A percentile compares a stretch with the other conserved stretches of the same genome.
Conservation (phyloP, 148 eudicot species). For the Pharnaceum exiguum region DNA sequence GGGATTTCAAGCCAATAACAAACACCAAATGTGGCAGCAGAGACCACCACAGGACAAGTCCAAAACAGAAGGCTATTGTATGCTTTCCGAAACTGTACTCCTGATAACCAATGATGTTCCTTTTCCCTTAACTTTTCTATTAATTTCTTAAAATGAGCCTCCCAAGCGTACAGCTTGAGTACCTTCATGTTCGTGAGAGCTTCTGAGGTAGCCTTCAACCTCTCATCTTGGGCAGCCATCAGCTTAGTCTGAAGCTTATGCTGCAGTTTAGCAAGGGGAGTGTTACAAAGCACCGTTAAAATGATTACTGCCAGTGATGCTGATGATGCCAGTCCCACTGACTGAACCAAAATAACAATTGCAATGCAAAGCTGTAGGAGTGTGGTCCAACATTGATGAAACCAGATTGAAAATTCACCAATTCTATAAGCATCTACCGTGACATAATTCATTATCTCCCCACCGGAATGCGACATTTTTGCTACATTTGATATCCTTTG, state of each 20-base stretch:
- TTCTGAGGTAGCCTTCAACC: conserved; percentile 39
- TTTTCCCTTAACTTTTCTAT: conserved; percentile 32
- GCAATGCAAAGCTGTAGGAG: conserved; percentile 44
- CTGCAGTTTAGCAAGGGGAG: conserved; percentile 49
- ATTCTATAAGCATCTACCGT: conserved; percentile 52
- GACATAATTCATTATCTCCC: conserved; percentile 50
- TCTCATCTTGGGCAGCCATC: conserved; percentile 45
- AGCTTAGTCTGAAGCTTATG: conserved; percentile 39
- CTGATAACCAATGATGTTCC: conserved; percentile 31
- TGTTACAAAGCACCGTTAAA: conserved; percentile 32
- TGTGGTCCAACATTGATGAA: conserved; percentile 57
- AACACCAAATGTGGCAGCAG: conserved; percentile 43
- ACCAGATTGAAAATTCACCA: conserved; percentile 56
- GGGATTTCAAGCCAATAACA: conserved; percentile 38
- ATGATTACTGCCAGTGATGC: conserved; percentile 32
- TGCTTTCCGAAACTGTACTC: conserved; percentile 28
- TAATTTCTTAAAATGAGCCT: conserved; percentile 34
- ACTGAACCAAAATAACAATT: conserved; percentile 25
- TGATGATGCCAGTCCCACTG: conserved; percentile 34
- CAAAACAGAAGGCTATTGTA: conserved; percentile 36
- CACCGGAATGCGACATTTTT: conserved; percentile 34
- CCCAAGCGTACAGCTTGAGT: conserved; percentile 63
- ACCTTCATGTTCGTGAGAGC: conserved; percentile 51
- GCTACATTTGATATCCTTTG: conserved; percentile 40
- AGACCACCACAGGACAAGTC: conserved; percentile 38